Evolutionary conservation across 1,139 yeast genomes (phyloP), one percentile per base, ranked within the genome.

Genomic region (Yamadazyma triangularis): DNA sequence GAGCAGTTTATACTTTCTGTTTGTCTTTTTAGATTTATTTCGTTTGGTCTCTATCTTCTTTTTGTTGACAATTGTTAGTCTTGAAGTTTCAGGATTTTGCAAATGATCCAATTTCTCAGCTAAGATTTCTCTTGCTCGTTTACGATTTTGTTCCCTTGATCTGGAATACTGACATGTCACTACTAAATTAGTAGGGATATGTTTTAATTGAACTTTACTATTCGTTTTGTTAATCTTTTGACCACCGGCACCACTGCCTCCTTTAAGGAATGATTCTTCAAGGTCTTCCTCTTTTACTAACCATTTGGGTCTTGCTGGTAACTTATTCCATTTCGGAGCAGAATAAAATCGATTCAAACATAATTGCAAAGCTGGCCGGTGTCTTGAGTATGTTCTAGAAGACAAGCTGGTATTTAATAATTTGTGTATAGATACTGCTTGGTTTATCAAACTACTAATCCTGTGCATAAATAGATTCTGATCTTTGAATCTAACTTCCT

Each of bases 211-310:
- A 0, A 91, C 97, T 51, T 89, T 89, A 31, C 93, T 82, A 49
- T 85, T 88, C 10, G 94, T 80, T 50, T 91, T 89, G 53, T 91
- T 91, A 56, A 91, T 88, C 59, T 83, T 89, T 54, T 91, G 97
- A 1, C 97, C 98, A 4, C 98, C 97, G 11, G 94, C 89, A 0
- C 97, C 97, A 2, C 79, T 58, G 0, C 96, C 96, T 8, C 97
- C 97, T 56, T 88, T 88, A 25, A 89, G 63, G 51, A 89, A 89
- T 35, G 75, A 83, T 50, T 89, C 97, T 12, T 76, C 65, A 4
- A 67, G 35, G 62, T 46, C 93, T 55, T 46, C 89, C 79, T 44
- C 77, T 53, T 52, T 77, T 67, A 38, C 64, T 18, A 67, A 61
- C 58, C 91, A 70, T 45, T 75, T 77, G 0, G 96, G 95, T 24